A percentile compares a stretch with the other conserved stretches of the same genome.
phyloP scores from a whole-genome alignment of 2,329 filamentous ascomycete species.

The Fusarium brachygibbosum region DNA sequence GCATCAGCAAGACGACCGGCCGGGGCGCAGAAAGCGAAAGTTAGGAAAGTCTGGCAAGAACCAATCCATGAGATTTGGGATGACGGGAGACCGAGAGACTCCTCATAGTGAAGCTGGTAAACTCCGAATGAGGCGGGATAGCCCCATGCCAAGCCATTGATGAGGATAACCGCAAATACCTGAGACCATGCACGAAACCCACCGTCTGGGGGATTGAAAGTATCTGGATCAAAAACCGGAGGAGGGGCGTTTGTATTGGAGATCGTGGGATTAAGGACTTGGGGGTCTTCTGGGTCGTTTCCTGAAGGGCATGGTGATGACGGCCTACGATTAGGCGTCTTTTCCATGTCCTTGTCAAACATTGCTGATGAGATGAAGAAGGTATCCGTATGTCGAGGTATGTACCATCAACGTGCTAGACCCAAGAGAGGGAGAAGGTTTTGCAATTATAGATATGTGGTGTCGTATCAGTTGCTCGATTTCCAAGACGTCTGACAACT shows the following conservation, averaged over 20 bases:
- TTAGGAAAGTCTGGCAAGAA: slow-evolving; percentile 64
- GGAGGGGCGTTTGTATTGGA: slow-evolving; percentile 48
- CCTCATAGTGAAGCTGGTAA: slow-evolving; percentile 66
- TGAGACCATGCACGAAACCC: slow-evolving; percentile 65
- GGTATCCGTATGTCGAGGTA: neutral
- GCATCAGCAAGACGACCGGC: slow-evolving; percentile 65
- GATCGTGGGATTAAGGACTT: slow-evolving; percentile 39
- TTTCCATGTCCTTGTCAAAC: slow-evolving; percentile 42
- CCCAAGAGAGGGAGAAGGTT: neutral
- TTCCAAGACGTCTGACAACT: slow-evolving; percentile 23
- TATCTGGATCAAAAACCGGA: slow-evolving; percentile 34
- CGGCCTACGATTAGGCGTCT: slow-evolving; percentile 20
- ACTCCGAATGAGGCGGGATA: slow-evolving; percentile 64
- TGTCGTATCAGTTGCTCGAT: neutral
- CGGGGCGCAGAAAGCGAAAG: slow-evolving; percentile 63
- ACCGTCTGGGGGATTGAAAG: slow-evolving; percentile 58
- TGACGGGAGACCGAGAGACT: slow-evolving; percentile 52
- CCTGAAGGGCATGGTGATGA: slow-evolving; percentile 15
- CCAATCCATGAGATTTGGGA: slow-evolving; percentile 62
- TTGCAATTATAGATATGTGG: neutral
- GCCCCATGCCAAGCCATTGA: slow-evolving; percentile 66
- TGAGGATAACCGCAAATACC: slow-evolving; percentile 61
- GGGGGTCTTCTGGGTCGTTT: slow-evolving; percentile 5
- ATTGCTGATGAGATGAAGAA: slow-evolving; percentile 31
- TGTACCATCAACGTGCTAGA: slow-evolving; percentile 25